These are phyloP conservation scores for Tolypocladium sp. DNA, from an alignment of 2,329 filamentous ascomycete species.

Conservation along the genomic window DNA sequence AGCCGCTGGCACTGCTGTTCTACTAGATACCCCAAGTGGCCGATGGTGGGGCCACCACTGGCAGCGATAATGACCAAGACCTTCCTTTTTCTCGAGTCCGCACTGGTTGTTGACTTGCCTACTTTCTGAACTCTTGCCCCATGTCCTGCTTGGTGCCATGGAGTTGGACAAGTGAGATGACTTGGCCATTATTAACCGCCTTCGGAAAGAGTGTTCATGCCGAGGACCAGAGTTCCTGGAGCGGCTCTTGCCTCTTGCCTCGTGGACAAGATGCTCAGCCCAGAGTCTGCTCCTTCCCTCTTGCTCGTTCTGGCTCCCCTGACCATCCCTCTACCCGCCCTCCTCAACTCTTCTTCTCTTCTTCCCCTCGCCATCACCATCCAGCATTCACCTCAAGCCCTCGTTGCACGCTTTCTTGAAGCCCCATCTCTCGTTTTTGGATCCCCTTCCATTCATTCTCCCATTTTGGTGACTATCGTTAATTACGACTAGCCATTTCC, in stretches of 20 bases:
- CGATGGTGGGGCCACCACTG: background rate
- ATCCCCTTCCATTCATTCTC: slow-evolving; percentile 11
- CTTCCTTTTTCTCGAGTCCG: background rate
- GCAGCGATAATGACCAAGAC: background rate
- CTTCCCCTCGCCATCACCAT: slow-evolving; percentile 9
- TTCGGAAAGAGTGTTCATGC: background rate
- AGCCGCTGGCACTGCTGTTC: slow-evolving; percentile 54
- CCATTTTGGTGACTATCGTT: slow-evolving; percentile 23
- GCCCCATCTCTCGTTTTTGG: slow-evolving; percentile 21
- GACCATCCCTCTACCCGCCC: background rate
- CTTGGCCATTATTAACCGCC: too few relatives aligned
- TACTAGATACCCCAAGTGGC: slow-evolving; percentile 35
- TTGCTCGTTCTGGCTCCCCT: background rate
- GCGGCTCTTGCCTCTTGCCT: background rate
- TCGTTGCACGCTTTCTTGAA: slow-evolving; percentile 11
- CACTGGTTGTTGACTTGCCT: too few relatives aligned
- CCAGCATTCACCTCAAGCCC: slow-evolving; percentile 11
- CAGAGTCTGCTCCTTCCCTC: slow-evolving; percentile 1
- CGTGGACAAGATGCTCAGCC: background rate
- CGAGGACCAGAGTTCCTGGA: too few relatives aligned
- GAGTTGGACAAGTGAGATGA: too few relatives aligned
- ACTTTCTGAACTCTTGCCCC: too few relatives aligned
- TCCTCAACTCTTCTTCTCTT: slow-evolving; percentile 3
- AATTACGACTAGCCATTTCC: slow-evolving; percentile 16
- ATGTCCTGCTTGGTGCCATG: too few relatives aligned